Percentiles rank a stretch among this genome's conserved stretches.
phyloP scores from a whole-genome alignment of 306 rosid species.

The Casuarina glauca region DNA sequence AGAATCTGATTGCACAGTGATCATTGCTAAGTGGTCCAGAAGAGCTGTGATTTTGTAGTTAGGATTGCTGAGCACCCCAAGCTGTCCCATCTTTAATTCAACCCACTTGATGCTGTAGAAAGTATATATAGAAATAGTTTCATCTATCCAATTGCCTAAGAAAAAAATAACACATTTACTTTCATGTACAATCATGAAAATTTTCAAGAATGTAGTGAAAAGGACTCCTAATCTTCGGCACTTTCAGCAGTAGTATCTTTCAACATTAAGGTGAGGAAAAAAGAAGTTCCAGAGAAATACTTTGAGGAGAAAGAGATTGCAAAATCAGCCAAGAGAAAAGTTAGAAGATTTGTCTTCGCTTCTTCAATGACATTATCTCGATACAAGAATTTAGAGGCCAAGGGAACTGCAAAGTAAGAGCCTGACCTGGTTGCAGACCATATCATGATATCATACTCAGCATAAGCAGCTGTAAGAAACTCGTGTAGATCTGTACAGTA shows the following conservation, averaged over 20 bases:
- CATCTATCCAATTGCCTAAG: not conserved
- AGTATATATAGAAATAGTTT: constrained; percentile 2
- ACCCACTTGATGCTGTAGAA: constrained; percentile 89
- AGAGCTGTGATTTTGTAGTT: constrained; percentile 92
- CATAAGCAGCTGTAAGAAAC: constrained; percentile 81
- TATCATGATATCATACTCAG: constrained; percentile 91
- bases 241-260: not conserved
- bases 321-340: not conserved
- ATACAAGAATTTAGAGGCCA: not conserved
- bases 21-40: constrained; percentile 91
- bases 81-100: constrained; percentile 88
- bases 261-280: not conserved
- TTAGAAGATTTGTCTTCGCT: not conserved
- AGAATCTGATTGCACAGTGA: constrained; percentile 75
- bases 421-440: constrained; percentile 97
- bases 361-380: not conserved
- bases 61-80: constrained; percentile 88
- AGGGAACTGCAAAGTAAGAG: not conserved
- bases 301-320: not conserved
- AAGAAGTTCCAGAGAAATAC: not conserved
- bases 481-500: constrained; percentile 81
- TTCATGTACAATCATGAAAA: not conserved
- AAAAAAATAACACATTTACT: not conserved
- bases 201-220: not conserved
- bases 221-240: not conserved